phyloP scores from a whole-genome alignment of 1,284 basidiomycete genomes.

The Irpex rosettiformis region DNA sequence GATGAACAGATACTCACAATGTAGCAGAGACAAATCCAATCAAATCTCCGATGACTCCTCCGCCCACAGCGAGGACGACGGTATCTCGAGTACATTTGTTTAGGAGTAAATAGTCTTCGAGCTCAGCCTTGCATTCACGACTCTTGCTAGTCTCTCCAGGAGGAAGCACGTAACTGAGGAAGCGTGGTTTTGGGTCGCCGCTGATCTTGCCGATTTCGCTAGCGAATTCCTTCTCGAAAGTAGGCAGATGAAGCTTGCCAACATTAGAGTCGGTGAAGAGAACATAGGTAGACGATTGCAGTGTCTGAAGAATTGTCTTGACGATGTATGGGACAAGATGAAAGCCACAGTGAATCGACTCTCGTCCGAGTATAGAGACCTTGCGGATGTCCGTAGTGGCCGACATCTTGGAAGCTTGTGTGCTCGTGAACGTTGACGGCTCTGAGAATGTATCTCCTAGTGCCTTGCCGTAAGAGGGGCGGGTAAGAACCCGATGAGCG shows the following conservation, averaged over 20 bases:
- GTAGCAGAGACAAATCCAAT: constrained; percentile 97
- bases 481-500: no score
- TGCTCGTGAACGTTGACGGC: background rate
- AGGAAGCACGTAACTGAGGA: constrained; percentile 77
- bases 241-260: constrained; percentile 70
- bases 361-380: constrained; percentile 84
- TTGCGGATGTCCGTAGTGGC: constrained; percentile 44
- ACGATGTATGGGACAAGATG: constrained; percentile 87
- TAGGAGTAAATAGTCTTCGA: constrained; percentile 92
- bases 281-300: constrained; percentile 88
- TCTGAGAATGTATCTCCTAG: background rate
- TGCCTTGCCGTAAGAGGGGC: no score
- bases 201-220: constrained; percentile 34
- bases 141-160: constrained; percentile 95
- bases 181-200: constrained; percentile 48
- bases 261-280: constrained; percentile 93
- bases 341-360: constrained; percentile 91
- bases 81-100: constrained; percentile 93
- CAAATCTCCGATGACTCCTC: constrained; percentile 95
- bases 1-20: constrained; percentile 61
- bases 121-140: constrained; percentile 86
- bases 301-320: constrained; percentile 67
- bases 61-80: constrained; percentile 91
- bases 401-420: constrained; percentile 21
- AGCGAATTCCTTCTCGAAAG: constrained; percentile 70